These are phyloP conservation scores for Collybia nuda DNA, from an alignment of 768 basidiomycete species.

Conservation along the genomic window DNA sequence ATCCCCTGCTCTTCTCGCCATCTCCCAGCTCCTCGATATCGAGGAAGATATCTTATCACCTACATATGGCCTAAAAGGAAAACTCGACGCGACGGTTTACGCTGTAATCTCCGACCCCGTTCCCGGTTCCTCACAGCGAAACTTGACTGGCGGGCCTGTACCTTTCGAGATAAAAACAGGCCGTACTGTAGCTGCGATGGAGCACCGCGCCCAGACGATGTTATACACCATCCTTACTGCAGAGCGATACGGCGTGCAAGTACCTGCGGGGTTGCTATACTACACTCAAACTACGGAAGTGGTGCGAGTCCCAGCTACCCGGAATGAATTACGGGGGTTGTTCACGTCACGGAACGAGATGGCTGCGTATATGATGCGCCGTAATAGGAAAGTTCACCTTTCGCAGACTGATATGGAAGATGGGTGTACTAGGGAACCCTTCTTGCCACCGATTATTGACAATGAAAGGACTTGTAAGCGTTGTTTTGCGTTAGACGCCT, in stretches of 20 bases:
- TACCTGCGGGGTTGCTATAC: conserved; percentile 84
- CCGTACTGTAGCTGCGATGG: conserved; percentile 68
- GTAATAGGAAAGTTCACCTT: conserved; percentile 11
- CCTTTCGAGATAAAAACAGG: conserved; percentile 99
- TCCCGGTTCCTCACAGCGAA: conserved; percentile 13
- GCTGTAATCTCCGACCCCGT: conserved; percentile 45
- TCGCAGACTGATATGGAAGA: conserved; percentile 11
- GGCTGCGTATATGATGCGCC: conserved; percentile 64
- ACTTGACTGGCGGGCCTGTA: conserved; percentile 40
- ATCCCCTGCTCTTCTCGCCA: conserved; percentile 54
- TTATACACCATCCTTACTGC: conserved; percentile 88
- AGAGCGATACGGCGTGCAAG: conserved; percentile 84
- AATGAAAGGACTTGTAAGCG: conserved; percentile 73
- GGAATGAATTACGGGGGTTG: conserved; percentile 84
- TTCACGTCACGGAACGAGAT: conserved; percentile 81
- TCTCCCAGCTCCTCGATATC: conserved; percentile 76
- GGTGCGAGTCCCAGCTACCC: conserved; percentile 74
- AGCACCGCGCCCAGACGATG: conserved; percentile 98
- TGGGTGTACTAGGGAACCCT: conserved; percentile 37
- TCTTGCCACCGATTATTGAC: conserved; percentile 88
- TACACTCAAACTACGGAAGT: conserved; percentile 93
- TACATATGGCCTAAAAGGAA: conserved; percentile 91
- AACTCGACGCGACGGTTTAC: conserved; percentile 88
- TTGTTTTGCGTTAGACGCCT: conserved; percentile 83
- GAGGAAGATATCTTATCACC: conserved; percentile 99